Evolutionary conservation across 208 protist species (phyloP), one percentile per base, ranked within the genome.

Genomic region (Acanthamoeba castellanii): DNA sequence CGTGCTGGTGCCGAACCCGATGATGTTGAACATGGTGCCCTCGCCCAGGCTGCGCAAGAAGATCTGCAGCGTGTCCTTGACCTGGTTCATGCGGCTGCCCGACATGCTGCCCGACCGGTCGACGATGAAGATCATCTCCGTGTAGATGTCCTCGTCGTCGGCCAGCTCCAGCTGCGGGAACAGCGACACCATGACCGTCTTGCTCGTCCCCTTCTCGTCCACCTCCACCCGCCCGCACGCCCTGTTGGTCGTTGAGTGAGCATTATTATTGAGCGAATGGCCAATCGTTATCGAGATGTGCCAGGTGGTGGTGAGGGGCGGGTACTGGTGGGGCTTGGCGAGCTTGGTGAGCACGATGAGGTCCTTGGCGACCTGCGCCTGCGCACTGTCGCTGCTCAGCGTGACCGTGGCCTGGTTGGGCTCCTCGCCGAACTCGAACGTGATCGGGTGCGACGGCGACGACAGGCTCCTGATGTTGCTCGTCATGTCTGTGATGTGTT

Each of bases 11-110:
- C 78, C 85, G 74, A 94, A 95, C 16, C 94, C 94, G 55, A 95
- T 92, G 57, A 95, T 95, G 74, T 95, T 95, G 88, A 95, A 95
- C 85, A 42, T 1, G 20, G 92, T 95, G 50, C 92, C 92, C 30
- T 89, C 92, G 13, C 50, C 34, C 68, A 95, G 13, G 37, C 50
- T 76, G 0, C 94, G 78, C 32, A 95, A n/a, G 92, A 95, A 95
- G 47, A 95, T 84, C 50, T 95, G 94, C 74, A 95, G 47, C 30
- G 72, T 95, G 42, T 93, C 74, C 50, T 93, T 89, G 55, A 95
- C 85, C 50, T 95, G 81, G 2, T 94, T 42, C 14, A 95, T 95
- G 1, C 87, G 81, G 16, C 32, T 32, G 32, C 94, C 94, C 20
- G 55, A 61, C 94, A 95, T 95, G 82, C 94, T 95, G 2, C 94